These are phyloP conservation scores for Diospyros lotus DNA, from an alignment of 148 eudicot species.

Conservation along the genomic window DNA sequence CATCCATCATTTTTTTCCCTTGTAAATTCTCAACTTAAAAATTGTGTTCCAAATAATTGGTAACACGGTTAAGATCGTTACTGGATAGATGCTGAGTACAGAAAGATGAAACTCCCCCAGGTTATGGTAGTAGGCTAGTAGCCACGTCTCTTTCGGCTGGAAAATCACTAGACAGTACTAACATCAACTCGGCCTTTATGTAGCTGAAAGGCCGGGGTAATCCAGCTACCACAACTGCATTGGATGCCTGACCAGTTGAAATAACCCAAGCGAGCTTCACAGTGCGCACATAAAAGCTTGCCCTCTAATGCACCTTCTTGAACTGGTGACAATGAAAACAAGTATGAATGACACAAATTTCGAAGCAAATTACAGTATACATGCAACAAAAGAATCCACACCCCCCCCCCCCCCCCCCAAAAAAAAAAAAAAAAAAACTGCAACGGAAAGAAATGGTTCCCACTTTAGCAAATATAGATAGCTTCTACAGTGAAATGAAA, in stretches of 20 bases:
- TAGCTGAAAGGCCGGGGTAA: conserved; percentile 95
- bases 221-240: conserved; percentile 97
- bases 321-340: conserved; percentile 33
- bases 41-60: background rate
- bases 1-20: background rate
- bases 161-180: conserved; percentile 39
- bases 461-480: background rate
- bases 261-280: conserved; percentile 87
- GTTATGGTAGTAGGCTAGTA: background rate
- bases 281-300: conserved; percentile 69
- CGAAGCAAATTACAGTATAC: too few relatives aligned
- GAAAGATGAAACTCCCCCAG: background rate
- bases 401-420: too few relatives aligned
- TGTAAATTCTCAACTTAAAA: background rate
- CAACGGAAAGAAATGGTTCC: background rate
- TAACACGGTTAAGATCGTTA: background rate
- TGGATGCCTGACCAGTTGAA: conserved; percentile 97
- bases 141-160: background rate
- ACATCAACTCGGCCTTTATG: conserved; percentile 74
- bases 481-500: too few relatives aligned
- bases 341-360: background rate
- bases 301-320: conserved; percentile 93
- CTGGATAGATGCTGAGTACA: background rate
- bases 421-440: too few relatives aligned
- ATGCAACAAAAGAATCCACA: too few relatives aligned